Conservation (phyloP, 1,139 yeast genomes). For the Suhomyces bokatorum region DNA sequence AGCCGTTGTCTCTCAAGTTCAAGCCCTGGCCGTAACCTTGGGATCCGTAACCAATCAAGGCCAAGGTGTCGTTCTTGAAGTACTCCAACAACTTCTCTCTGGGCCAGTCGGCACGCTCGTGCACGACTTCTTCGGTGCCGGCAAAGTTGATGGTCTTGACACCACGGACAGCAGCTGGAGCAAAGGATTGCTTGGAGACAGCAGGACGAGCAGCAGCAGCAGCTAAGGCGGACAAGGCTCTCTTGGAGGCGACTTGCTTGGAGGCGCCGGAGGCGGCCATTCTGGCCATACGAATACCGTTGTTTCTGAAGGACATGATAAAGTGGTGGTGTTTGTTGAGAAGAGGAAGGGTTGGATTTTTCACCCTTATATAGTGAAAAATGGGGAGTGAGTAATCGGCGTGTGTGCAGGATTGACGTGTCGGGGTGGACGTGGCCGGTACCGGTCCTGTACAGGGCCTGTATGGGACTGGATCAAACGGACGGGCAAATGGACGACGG, state of each 20-base stretch:
- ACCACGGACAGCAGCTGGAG: conserved; percentile 66
- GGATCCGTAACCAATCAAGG: conserved; percentile 98
- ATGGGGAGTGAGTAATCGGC: conserved; percentile 10
- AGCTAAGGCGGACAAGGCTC: conserved; percentile 67
- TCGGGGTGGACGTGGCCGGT: conserved; percentile 14
- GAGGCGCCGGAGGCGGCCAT: conserved; percentile 54
- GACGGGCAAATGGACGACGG: too few relatives aligned
- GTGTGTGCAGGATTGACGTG: conserved; percentile 9
- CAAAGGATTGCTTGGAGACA: conserved; percentile 36
- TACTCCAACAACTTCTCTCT: conserved; percentile 91
- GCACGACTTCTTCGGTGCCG: conserved; percentile 92
- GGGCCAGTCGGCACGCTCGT: conserved; percentile 99
- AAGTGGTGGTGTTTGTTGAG: conserved; percentile 7
- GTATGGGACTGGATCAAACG: too few relatives aligned
- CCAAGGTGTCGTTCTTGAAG: conserved; percentile 97
- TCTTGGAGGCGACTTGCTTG: conserved; percentile 56
- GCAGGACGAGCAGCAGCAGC: conserved; percentile 50
- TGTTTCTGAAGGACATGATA: conserved; percentile 62
- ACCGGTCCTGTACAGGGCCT: conserved; percentile 6
- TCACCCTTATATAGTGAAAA: conserved; percentile 13
- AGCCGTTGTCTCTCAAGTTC: conserved; percentile 97
- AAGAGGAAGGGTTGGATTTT: conserved; percentile 5
- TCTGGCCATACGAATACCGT: conserved; percentile 63
- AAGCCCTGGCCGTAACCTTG: conserved; percentile 99
- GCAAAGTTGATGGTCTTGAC: conserved; percentile 95